Evolutionary conservation across 352 stramenopile genomes (phyloP).

Genomic region (Pythium biforme): DNA sequence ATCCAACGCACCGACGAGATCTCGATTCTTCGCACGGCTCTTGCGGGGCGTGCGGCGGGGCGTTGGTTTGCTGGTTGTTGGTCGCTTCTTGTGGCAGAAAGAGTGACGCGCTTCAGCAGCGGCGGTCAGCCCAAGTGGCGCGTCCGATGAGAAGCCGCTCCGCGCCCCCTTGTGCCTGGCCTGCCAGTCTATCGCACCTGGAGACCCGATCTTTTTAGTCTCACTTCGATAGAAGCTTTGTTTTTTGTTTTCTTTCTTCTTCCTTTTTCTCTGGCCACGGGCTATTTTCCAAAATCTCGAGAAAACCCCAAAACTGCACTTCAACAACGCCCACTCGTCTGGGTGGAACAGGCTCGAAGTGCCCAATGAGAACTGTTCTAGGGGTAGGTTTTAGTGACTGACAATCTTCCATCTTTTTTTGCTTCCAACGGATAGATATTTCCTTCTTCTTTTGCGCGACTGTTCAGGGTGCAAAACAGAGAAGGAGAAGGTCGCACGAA

Average conservation of each 20-base stretch:
- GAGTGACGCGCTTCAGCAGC: constrained; percentile 22
- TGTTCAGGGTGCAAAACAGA: constrained; percentile 10
- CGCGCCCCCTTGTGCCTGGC: constrained; percentile 1
- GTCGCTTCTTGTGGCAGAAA: constrained; percentile 5
- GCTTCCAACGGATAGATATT: constrained; percentile 23
- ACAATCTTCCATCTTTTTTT: constrained; percentile 30
- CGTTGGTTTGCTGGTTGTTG: constrained; percentile 3
- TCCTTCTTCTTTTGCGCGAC: constrained; percentile 19
- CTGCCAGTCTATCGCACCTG: background rate
- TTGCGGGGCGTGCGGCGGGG: background rate
- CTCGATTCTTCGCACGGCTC: background rate
- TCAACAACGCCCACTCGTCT: constrained; percentile 20
- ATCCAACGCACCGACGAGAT: constrained; percentile 13
- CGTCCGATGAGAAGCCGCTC: constrained; percentile 15
- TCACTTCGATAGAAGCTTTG: constrained; percentile 19
- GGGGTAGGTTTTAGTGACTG: constrained; percentile 20
- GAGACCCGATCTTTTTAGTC: constrained; percentile 21
- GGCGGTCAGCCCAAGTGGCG: constrained; percentile 21
- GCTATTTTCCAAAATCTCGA: constrained; percentile 16
- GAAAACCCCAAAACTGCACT: constrained; percentile 23
- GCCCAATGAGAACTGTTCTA: constrained; percentile 2
- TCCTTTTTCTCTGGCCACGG: constrained; percentile 13
- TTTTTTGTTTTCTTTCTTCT: constrained; percentile 4
- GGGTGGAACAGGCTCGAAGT: constrained; percentile 1
- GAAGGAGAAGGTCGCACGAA: constrained; percentile 7